Base-by-base conservation (phyloP, 306 rosid species). In the Vigna reflexopilosa region DNA sequence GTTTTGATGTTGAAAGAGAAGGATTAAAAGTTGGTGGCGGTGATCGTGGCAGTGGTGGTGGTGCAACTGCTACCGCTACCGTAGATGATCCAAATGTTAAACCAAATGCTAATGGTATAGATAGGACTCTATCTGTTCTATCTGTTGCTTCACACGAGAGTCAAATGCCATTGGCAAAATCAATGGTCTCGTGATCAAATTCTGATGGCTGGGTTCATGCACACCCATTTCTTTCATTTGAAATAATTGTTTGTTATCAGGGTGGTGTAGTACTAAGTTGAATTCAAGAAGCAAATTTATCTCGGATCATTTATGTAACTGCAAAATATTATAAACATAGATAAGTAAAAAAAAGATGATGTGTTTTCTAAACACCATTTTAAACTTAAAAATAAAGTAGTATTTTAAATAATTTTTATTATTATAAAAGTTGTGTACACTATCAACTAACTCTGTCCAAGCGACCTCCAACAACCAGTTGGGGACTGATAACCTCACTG, bases 381-480 rank as follows among this genome's bases (percentile, higher is more conserved):
- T 30, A 30, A 30, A 30, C 34, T 0, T 30, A 30, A 30, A 26
- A 30, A 30, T 30, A 4, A 4, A 30, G 34, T 30, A 3, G 5
- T 30, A 4, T 30, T 30, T 3, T 30, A 30, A 4, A 30, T 30
- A 4, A 30, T 30, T 30, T 30, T 30, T 0, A 30, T 30, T 30
- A 30, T 3, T 30, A 30, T 30, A 30, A 4, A 30, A 30, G 34
- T 30, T 30, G 4, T 30, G 34, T 30, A 4, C 5, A 30, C 34
- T 24, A 2, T 26, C 28, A 2, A 26, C 28, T 26, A 26, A 26
- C 28, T 26, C 28, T 16, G 11, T 32, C 55, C 50, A 93, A 24
- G 28, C 9, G 77, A 52, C 97, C 96, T 58, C 98, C 88, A n/a
- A 93, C 82, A 16, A 76, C 70, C 48, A 93, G 79, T 9, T 68